Evolutionary conservation across 1,284 basidiomycete genomes (phyloP), one percentile per base, ranked within the genome.

Genomic region (Inonotus hispidus): DNA sequence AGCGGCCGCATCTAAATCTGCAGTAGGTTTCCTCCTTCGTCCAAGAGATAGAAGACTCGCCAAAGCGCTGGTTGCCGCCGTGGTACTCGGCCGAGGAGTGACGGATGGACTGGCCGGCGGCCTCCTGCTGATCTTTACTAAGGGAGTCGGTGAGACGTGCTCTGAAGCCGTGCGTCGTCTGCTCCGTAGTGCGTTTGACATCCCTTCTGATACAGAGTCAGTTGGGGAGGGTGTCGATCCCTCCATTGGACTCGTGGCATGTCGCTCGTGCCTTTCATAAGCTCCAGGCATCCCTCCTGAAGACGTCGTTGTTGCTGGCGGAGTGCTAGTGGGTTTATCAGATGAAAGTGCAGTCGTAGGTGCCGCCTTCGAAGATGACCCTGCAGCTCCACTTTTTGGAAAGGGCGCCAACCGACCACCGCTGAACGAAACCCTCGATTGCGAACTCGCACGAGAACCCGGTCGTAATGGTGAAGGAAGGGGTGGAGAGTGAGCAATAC

Each of bases 381-480:
- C 16, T n/a, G 63, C 39, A 21, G 25, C 27, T 4, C 54, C 19
- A 21, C 63, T 46, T 56, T 52, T 58, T 8, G 63, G 59, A 41
- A 64, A 64, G 11, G 63, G 59, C 11, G 63, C 59, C 13, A 64
- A 53, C n/a, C 63, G 53, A 8, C 62, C 62, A 21, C 63, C 63
- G 29, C 59, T 64, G 29, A 64, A 61, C 6, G 63, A 64, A 14
- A 64, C 16, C 8, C 63, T 54, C 7, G 63, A 61, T 21, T 59
- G 57, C n/a, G 63, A 61, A 39, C 59, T 64, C 16, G 63, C 63
- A n/a, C 63, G 52, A 29, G 63, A 64, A 7, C 63, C 63, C 7
- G 63, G 63, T 6, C 63, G 46, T 25, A 63, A 38, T 21, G 63
- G 63, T 1, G 63, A 64, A 27, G 63, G 56, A 19, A 61, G 27